phyloP scores from a whole-genome alignment of 352 stramenopile species.

The Blastocystis sp. region DNA sequence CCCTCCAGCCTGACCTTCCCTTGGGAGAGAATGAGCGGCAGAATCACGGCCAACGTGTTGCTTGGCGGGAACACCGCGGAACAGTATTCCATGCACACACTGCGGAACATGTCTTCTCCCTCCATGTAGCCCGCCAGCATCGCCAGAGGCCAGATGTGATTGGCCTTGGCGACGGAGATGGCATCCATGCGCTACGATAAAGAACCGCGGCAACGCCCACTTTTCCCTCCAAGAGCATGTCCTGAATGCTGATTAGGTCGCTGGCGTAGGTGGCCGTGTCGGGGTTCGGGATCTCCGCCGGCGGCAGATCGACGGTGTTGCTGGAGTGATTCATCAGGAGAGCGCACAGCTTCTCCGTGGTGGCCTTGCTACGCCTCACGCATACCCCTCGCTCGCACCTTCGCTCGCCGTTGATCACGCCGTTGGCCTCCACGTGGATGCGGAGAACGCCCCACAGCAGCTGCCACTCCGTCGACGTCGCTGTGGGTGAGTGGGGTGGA shows the following conservation, averaged over 20 bases:
- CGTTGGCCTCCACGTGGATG: constrained; percentile 56
- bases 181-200: constrained; percentile 44
- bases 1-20: background rate
- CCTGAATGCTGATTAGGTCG: constrained; percentile 37
- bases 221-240: constrained; percentile 29
- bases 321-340: constrained; percentile 26
- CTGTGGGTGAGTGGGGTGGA: background rate
- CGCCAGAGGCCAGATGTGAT: constrained; percentile 35
- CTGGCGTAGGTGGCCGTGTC: constrained; percentile 21
- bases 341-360: constrained; percentile 29
- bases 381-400: background rate
- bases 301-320: constrained; percentile 42
- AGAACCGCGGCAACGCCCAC: background rate
- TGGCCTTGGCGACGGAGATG: constrained; percentile 1
- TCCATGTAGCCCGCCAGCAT: constrained; percentile 50
- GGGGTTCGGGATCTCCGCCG: constrained; percentile 33
- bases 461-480: constrained; percentile 24
- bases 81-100: constrained; percentile 20
- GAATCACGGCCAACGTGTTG: constrained; percentile 38
- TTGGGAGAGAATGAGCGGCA: constrained; percentile 37
- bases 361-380: background rate
- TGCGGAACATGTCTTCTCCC: constrained; percentile 43
- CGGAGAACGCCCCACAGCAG: constrained; percentile 46
- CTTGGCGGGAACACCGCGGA: constrained; percentile 2
- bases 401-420: constrained; percentile 21